Evolutionary conservation across 208 protist species (phyloP).

Genomic region (Sergeia podlipaevii): DNA sequence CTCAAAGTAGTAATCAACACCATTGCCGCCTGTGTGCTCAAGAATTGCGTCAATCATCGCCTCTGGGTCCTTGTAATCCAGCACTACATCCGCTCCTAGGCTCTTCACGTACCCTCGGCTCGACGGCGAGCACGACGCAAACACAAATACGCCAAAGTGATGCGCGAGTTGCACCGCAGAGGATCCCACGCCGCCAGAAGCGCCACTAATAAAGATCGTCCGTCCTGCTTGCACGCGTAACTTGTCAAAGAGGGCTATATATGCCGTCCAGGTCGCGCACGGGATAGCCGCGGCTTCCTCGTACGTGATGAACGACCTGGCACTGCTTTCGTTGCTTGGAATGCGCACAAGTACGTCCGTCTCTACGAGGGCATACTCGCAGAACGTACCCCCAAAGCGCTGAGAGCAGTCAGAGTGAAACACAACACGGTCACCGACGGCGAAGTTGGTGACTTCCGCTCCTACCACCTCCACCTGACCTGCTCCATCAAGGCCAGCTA

Average conservation of each 20-base stretch:
- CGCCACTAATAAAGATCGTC: slow-evolving; percentile 42
- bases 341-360: slow-evolving; percentile 41
- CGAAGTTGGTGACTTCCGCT: slow-evolving; percentile 9
- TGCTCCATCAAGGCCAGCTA: slow-evolving; percentile 46
- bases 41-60: slow-evolving; percentile 10
- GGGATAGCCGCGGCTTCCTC: slow-evolving; percentile 30
- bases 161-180: slow-evolving; percentile 33
- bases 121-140: slow-evolving; percentile 22
- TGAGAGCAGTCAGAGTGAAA: slow-evolving; percentile 36
- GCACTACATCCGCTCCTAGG: slow-evolving; percentile 27
- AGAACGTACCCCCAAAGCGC: slow-evolving; percentile 39
- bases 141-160: slow-evolving; percentile 18
- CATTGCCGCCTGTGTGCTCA: slow-evolving; percentile 18
- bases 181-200: slow-evolving; percentile 24
- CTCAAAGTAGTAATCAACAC: slow-evolving; percentile 42
- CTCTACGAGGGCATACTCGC: slow-evolving; percentile 59
- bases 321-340: slow-evolving; percentile 13
- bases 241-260: slow-evolving; percentile 44
- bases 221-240: slow-evolving; percentile 22
- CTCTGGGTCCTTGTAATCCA: slow-evolving; percentile 26
- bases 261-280: slow-evolving; percentile 23
- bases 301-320: not conserved
- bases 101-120: slow-evolving; percentile 17
- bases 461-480: slow-evolving; percentile 59
- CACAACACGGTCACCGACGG: slow-evolving; percentile 50